Evolutionary conservation across 2,329 filamentous ascomycete genomes (phyloP), one percentile per base, ranked within the genome.

Genomic region (Coccinonectria pachysandricola): DNA sequence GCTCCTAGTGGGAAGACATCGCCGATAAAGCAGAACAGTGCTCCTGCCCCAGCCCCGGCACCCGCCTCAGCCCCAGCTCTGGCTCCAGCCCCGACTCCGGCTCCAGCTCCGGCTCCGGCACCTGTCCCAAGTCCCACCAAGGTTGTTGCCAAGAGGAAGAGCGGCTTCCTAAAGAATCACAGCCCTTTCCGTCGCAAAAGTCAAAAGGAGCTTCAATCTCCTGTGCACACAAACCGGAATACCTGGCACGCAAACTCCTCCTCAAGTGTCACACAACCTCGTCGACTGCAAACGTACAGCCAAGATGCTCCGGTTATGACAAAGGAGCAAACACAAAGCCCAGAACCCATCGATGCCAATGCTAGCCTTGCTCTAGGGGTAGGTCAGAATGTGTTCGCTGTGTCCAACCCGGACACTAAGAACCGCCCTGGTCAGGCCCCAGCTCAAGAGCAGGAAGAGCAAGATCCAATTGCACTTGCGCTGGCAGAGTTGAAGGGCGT

Each of bases 371-470:
- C 93, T 35, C 67, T 98, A 15, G 95, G 95, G 45, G 74, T 98
- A 28, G 91, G 91, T 6, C 85, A 92, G 45, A 98, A 98, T 45
- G 85, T 98, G 8, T 94, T 98, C 46, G 78, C 93, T 30, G 88
- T 98, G 7, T 80, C 82, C 8, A 80, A 80, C 7, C 79, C 84
- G 0, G 82, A 88, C 33, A 69, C 66, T 38, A 67, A 66, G 36
- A 46, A 50, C 12, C 39, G 43, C 15, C 37, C 39, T 12, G 44
- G 43, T 6, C 39, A 41, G 11, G 23, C 32, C 31, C 54, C 50
- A 16, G 53, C 46, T 24, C 49, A 49, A 40, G 64, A 50, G 29
- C 51, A 56, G 17, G 77, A 82, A 15, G 79, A 85, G 13, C 56
- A 69, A 10, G 91, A 98, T 46, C 91, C 91, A 0, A 94, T 98